Evolutionary conservation across 2,329 filamentous ascomycete genomes (phyloP).

Genomic region (Raffaelea albimanens): DNA sequence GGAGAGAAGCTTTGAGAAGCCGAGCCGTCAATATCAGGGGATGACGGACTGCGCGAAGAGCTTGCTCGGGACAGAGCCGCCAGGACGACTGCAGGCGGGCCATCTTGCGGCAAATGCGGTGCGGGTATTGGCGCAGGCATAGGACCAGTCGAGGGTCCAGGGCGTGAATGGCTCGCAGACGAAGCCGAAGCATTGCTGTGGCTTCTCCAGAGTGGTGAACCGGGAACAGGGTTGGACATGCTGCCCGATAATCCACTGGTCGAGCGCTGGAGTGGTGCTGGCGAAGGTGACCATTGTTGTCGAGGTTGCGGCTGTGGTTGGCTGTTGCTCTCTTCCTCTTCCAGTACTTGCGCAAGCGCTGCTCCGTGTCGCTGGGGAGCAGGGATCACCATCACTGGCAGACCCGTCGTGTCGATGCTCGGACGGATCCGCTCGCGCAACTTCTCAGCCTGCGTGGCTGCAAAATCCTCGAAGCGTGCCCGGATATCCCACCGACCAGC

Average conservation of each 20-base stretch:
- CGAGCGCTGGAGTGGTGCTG: background rate
- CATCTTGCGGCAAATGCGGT: background rate
- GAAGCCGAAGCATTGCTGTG: constrained; percentile 4
- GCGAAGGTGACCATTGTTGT: background rate
- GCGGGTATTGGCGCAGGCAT: background rate
- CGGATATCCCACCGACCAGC: constrained; percentile 44
- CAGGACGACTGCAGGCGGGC: constrained; percentile 4
- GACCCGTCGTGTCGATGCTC: constrained; percentile 41
- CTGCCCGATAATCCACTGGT: background rate
- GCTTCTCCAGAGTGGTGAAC: constrained; percentile 4
- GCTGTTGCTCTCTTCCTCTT: constrained; percentile 35
- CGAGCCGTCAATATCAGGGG: background rate
- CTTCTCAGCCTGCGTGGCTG: constrained; percentile 49
- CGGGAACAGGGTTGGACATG: background rate
- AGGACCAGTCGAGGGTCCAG: too few relatives aligned
- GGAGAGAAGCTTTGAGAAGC: background rate
- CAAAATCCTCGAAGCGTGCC: constrained; percentile 50
- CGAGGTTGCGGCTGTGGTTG: constrained; percentile 4
- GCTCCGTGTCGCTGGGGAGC: constrained; percentile 50
- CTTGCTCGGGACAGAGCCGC: constrained; percentile 4
- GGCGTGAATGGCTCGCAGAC: background rate
- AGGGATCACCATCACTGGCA: constrained; percentile 52
- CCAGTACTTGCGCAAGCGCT: constrained; percentile 45
- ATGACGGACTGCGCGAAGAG: background rate
- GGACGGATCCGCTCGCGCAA: constrained; percentile 47